Evolutionary conservation across 495 filamentous ascomycete species (phyloP).

Genomic region (Penicillium subrubescens): DNA sequence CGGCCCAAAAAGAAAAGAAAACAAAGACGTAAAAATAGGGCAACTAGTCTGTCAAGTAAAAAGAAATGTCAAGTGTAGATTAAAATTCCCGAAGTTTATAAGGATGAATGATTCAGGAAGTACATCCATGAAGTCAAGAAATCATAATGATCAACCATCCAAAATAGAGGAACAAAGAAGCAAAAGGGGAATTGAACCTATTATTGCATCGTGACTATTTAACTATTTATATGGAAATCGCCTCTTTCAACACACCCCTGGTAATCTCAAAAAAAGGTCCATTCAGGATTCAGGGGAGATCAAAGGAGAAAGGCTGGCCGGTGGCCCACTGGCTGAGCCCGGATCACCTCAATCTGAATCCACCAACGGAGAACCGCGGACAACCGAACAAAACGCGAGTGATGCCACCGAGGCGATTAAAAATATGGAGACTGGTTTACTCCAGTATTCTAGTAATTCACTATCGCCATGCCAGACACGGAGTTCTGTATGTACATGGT

Average conservation of each 20-base stretch:
- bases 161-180: neutral
- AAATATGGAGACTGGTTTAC: slow-evolving; percentile 4
- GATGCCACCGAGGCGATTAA: neutral
- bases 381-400: neutral
- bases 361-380: neutral
- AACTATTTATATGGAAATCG: neutral
- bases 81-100: neutral
- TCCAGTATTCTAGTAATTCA: neutral
- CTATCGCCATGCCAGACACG: neutral
- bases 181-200: neutral
- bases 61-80: neutral
- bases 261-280: neutral
- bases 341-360: neutral
- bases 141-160: neutral
- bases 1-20: slow-evolving; percentile 19
- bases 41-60: neutral
- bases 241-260: neutral
- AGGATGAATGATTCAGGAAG: neutral
- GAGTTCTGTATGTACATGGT: neutral
- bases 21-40: neutral
- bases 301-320: neutral
- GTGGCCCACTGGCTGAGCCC: neutral
- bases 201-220: neutral
- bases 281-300: slow-evolving; percentile 2
- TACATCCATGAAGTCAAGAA: neutral